Evolutionary conservation across 2,329 filamentous ascomycete species (phyloP).

Genomic region (Trichoderma citrinoviride): DNA sequence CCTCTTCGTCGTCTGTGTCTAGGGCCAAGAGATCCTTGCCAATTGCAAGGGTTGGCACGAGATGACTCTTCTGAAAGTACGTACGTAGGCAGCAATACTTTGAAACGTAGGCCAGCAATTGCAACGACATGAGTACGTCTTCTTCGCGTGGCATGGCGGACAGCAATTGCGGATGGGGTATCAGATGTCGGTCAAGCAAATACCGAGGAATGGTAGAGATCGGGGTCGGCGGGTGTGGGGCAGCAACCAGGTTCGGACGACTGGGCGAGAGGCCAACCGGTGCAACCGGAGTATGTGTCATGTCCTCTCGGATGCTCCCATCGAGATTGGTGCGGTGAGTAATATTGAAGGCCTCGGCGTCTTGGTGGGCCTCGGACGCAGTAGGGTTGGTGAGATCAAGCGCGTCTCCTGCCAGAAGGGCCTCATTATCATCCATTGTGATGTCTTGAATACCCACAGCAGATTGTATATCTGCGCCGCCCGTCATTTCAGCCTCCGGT

Average conservation of each 20-base stretch:
- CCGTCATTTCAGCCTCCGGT: conserved; percentile 73
- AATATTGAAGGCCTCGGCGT: conserved; percentile 90
- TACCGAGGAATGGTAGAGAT: conserved; percentile 74
- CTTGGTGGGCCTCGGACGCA: conserved; percentile 74
- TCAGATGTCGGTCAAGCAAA: conserved; percentile 69
- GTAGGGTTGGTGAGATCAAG: conserved; percentile 74
- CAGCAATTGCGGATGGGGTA: conserved; percentile 70
- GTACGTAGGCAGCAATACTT: conserved; percentile 96
- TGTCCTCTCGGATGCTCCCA: conserved; percentile 75
- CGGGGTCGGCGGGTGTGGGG: conserved; percentile 71
- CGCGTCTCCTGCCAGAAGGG: conserved; percentile 71
- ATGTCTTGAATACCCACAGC: conserved; percentile 84
- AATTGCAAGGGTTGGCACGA: conserved; percentile 89
- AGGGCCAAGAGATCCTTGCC: conserved; percentile 78
- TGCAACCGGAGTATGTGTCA: conserved; percentile 62
- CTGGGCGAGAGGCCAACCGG: conserved; percentile 71
- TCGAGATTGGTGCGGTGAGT: conserved; percentile 81
- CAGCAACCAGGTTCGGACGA: conserved; percentile 65
- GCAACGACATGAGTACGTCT: conserved; percentile 96
- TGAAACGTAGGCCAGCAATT: conserved; percentile 93
- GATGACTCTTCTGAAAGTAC: conserved; percentile 92
- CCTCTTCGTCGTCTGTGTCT: conserved; percentile 63
- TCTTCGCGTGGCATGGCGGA: conserved; percentile 95
- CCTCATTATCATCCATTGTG: conserved; percentile 73
- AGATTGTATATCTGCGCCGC: conserved; percentile 74